A percentile compares a stretch with the other conserved stretches of the same genome.
These are phyloP conservation scores for Escovopsis sp. DNA, from an alignment of 2,329 filamentous ascomycete species.

Conservation along the genomic window DNA sequence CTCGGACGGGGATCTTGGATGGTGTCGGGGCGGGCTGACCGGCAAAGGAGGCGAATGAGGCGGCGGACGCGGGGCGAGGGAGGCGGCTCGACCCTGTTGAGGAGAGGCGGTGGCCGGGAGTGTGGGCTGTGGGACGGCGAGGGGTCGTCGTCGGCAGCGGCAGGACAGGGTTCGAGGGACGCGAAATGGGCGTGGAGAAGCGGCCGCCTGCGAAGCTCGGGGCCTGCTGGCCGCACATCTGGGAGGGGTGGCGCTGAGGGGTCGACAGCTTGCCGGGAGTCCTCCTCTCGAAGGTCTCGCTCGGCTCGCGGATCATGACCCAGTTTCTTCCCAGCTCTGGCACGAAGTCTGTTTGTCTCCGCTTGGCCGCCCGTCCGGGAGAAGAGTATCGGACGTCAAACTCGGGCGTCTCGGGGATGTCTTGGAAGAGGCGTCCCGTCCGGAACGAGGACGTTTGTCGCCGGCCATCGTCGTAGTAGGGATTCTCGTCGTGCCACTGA, in stretches of 20 bases:
- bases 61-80: slow-evolving; percentile 14
- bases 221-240: slow-evolving; percentile 19
- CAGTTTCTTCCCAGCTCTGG: slow-evolving; percentile 51
- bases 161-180: neutral
- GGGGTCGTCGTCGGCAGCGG: slow-evolving; percentile 2
- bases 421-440: slow-evolving; percentile 2
- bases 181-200: slow-evolving; percentile 22
- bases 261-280: slow-evolving; percentile 12
- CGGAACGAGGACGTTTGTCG: neutral
- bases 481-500: slow-evolving; percentile 1
- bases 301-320: slow-evolving; percentile 46
- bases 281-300: slow-evolving; percentile 8
- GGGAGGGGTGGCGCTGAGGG: slow-evolving; percentile 11
- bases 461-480: neutral
- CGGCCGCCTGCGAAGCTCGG: slow-evolving; percentile 21
- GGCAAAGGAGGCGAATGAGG: slow-evolving; percentile 15
- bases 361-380: slow-evolving; percentile 32
- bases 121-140: slow-evolving; percentile 6
- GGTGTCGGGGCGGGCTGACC: slow-evolving; percentile 18
- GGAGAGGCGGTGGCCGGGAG: slow-evolving; percentile 28
- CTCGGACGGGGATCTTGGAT: slow-evolving; percentile 27
- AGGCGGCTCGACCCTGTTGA: slow-evolving; percentile 12
- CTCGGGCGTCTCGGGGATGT: slow-evolving; percentile 11
- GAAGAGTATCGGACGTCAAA: slow-evolving; percentile 24
- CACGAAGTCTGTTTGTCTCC: slow-evolving; percentile 35